These are phyloP conservation scores for Forsythia suspensa DNA, from an alignment of 257 asterid species.

Conservation along the genomic window DNA sequence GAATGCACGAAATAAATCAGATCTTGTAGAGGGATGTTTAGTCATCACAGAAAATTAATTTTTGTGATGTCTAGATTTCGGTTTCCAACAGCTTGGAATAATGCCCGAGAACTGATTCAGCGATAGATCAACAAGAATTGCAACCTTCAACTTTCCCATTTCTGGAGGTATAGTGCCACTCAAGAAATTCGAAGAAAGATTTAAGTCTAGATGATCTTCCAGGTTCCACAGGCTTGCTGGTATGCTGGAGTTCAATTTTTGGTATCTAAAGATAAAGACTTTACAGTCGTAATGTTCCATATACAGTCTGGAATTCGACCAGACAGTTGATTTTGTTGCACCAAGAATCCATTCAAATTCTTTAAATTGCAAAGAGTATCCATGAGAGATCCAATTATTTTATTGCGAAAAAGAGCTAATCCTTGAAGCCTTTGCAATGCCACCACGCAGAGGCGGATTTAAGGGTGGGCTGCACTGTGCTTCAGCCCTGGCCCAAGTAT, in stretches of 20 bases:
- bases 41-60: no score
- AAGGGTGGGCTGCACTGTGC: no score
- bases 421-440: background rate
- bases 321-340: background rate
- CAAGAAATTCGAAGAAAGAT: conserved; percentile 3
- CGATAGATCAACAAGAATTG: background rate
- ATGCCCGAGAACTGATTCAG: conserved; percentile 3
- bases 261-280: background rate
- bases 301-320: conserved; percentile 7
- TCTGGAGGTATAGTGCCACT: background rate
- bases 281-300: conserved; percentile 4
- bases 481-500: no score
- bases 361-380: background rate
- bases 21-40: no score
- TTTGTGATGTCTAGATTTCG: no score
- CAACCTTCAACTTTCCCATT: conserved; percentile 4
- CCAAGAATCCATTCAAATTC: background rate
- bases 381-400: background rate
- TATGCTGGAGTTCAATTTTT: conserved; percentile 5
- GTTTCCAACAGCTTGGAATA: no score
- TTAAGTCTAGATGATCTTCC: background rate
- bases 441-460: background rate
- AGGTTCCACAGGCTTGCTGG: conserved; percentile 3
- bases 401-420: background rate
- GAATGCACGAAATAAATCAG: no score